Conservation (phyloP, 192 early-diverging fungal genomes). For the Entomortierella chlamydospora region DNA sequence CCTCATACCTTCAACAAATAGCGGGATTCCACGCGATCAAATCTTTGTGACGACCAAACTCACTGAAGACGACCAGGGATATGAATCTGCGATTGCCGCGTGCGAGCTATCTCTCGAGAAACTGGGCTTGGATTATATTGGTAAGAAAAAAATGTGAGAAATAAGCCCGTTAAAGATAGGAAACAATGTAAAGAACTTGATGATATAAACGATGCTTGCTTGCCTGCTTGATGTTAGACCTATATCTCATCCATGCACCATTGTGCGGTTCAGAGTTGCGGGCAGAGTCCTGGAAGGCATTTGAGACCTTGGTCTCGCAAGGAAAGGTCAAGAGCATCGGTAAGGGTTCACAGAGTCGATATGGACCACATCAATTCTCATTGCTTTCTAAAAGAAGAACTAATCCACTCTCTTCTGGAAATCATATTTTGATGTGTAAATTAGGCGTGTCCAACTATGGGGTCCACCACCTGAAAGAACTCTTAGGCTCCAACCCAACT, state of each 20-base stretch:
- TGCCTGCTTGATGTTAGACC: constrained; percentile 26
- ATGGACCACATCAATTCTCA: too few species aligned
- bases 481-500: constrained; percentile 43
- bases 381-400: too few species aligned
- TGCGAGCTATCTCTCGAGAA: constrained; percentile 62
- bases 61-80: constrained; percentile 66
- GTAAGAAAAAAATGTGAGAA: constrained; percentile 4
- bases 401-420: too few species aligned
- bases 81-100: constrained; percentile 60
- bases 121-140: constrained; percentile 67
- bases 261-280: constrained; percentile 59
- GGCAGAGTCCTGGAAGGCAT: constrained; percentile 59
- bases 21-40: constrained; percentile 60
- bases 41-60: constrained; percentile 78
- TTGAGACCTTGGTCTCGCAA: constrained; percentile 59
- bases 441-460: constrained; percentile 69
- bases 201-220: too few species aligned
- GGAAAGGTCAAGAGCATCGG: constrained; percentile 67
- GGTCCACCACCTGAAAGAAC: constrained; percentile 62
- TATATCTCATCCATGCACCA: constrained; percentile 73
- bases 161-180: not conserved
- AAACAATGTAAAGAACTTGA: not conserved
- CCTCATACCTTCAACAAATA: not conserved
- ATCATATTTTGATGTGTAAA: too few species aligned
- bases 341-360: constrained; percentile 3